Evolutionary conservation across 2,329 filamentous ascomycete species (phyloP).

Genomic region (Calonectria henricotiae): DNA sequence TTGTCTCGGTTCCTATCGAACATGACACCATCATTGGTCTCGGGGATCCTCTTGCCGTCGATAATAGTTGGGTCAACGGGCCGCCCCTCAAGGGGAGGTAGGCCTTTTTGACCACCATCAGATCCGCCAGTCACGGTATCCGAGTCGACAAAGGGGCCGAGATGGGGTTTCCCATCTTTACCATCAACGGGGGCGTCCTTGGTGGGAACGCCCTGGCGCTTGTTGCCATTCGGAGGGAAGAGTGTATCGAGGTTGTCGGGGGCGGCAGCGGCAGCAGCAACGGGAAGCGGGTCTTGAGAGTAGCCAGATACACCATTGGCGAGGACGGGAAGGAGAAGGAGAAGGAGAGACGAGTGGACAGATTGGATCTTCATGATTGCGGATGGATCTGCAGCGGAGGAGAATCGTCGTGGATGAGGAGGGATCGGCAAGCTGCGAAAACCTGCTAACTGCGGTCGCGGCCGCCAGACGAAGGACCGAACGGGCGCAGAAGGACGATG

Average conservation of each 20-base stretch:
- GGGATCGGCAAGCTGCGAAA: constrained; percentile 31
- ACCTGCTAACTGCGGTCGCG: constrained; percentile 36
- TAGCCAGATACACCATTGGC: constrained; percentile 56
- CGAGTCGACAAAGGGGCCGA: constrained; percentile 83
- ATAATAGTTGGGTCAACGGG: constrained; percentile 69
- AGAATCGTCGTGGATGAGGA: constrained; percentile 23
- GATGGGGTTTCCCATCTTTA: constrained; percentile 93
- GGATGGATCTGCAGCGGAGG: constrained; percentile 5
- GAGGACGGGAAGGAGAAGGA: constrained; percentile 74
- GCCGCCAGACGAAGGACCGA: constrained; percentile 31
- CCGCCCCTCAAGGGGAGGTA: constrained; percentile 67
- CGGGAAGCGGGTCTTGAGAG: constrained; percentile 41
- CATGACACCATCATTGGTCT: constrained; percentile 88
- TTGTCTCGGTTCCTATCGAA: constrained; percentile 84
- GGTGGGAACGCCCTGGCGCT: constrained; percentile 62
- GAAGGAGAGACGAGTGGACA: constrained; percentile 69
- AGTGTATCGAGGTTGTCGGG: constrained; percentile 51
- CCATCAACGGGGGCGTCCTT: constrained; percentile 94
- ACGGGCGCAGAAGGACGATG: constrained; percentile 25
- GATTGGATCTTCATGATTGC: constrained; percentile 74
- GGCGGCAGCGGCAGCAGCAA: constrained; percentile 51
- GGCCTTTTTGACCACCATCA: constrained; percentile 58
- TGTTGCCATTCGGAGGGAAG: constrained; percentile 51
- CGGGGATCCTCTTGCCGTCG: constrained; percentile 75
- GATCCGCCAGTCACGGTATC: constrained; percentile 52